A percentile compares a stretch with the other conserved stretches of the same genome.
These are phyloP conservation scores for Psilocybe azurescens DNA, from an alignment of 768 basidiomycete genomes.

Conservation along the genomic window DNA sequence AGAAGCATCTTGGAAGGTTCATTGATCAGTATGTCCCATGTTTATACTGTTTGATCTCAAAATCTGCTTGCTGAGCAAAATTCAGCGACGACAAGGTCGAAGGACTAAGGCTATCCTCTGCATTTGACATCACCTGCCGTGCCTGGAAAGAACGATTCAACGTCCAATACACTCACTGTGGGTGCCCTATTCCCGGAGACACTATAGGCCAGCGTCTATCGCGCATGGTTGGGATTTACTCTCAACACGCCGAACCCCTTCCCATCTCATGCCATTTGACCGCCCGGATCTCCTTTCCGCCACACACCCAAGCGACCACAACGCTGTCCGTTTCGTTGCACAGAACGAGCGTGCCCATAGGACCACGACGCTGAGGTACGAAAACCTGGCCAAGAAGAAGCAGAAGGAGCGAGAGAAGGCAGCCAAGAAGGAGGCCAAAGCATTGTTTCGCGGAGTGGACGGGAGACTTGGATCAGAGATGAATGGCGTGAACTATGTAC, in stretches of 20 bases:
- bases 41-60: background rate
- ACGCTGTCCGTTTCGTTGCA: constrained; percentile 42
- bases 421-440: constrained; percentile 15
- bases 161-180: constrained; percentile 61
- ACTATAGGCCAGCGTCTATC: constrained; percentile 47
- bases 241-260: constrained; percentile 9
- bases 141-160: constrained; percentile 38
- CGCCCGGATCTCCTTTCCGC: constrained; percentile 46
- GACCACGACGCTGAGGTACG: constrained; percentile 13
- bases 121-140: constrained; percentile 32
- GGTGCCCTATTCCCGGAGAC: constrained; percentile 56
- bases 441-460: background rate
- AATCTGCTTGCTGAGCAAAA: background rate
- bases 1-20: constrained; percentile 44
- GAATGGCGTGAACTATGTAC: background rate
- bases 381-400: constrained; percentile 15
- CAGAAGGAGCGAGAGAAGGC: constrained; percentile 12
- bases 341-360: constrained; percentile 25
- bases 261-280: constrained; percentile 36
- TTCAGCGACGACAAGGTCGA: constrained; percentile 37
- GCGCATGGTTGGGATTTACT: constrained; percentile 29
- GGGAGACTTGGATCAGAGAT: background rate
- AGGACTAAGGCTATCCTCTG: constrained; percentile 25
- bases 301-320: constrained; percentile 64
- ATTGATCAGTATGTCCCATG: constrained; percentile 58